These are phyloP conservation scores for Fusarium tanahbumbuense DNA, from an alignment of 2,329 filamentous ascomycete genomes.

Conservation along the genomic window DNA sequence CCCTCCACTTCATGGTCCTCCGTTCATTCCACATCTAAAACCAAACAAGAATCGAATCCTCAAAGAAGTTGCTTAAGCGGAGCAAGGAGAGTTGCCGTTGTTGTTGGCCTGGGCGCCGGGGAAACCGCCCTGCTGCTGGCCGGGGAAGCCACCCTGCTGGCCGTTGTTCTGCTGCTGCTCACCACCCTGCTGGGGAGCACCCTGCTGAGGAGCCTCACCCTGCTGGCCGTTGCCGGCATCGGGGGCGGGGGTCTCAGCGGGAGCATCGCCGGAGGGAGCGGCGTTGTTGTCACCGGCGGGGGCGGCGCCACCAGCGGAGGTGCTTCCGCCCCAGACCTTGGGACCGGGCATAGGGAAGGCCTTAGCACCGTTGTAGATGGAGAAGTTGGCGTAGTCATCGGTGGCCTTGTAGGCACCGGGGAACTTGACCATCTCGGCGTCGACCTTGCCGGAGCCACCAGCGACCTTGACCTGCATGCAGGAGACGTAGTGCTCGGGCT, in stretches of 20 bases:
- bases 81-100: conserved; percentile 9
- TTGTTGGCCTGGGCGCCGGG: background rate
- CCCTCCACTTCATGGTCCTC: conserved; percentile 10
- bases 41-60: conserved; percentile 5
- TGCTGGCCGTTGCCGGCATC: conserved; percentile 1
- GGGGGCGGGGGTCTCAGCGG: background rate
- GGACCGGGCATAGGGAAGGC: conserved; percentile 22
- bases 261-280: background rate
- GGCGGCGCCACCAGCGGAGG: background rate
- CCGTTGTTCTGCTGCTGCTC: background rate
- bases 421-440: conserved; percentile 27
- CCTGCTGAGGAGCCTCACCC: background rate
- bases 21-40: conserved; percentile 4
- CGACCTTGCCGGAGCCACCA: conserved; percentile 16
- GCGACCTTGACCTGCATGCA: conserved; percentile 26
- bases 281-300: background rate
- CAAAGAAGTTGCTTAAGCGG: conserved; percentile 3
- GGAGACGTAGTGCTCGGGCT: conserved; percentile 29
- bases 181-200: background rate
- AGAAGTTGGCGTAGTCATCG: conserved; percentile 24
- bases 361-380: conserved; percentile 25
- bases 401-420: conserved; percentile 26
- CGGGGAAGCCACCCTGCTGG: background rate
- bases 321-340: conserved; percentile 11
- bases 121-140: conserved; percentile 5